Evolutionary conservation across 2,329 filamentous ascomycete genomes (phyloP), one percentile per base, ranked within the genome.

Genomic region (Trichophyton equinum): DNA sequence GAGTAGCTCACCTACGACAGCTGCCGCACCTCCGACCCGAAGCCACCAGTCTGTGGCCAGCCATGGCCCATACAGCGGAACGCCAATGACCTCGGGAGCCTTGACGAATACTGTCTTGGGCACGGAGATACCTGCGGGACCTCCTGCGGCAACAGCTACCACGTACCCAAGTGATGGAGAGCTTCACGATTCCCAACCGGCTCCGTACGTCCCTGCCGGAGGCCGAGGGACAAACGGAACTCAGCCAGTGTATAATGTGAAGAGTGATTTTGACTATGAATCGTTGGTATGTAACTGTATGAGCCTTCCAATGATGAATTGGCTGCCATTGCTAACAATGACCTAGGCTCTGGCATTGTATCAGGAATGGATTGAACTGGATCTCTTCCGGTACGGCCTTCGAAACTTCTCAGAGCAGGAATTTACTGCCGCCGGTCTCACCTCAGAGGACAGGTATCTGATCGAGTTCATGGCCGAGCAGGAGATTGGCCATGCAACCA

Each of bases 351-450:
- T 94, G 11, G 87, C 82, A 11, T 77, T 92, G 0, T 91, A 92
- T 70, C 86, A 91, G 67, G 89, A 94, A 73, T 94, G 84, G 81
- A 90, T 92, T 60, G 88, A 94, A 74, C 79, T 94, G 0, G 89
- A 94, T 69, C 79, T 90, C 13, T 94, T 94, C 80, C 85, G 88
- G 72, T 84, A 87, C 69, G 88, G 86, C 13, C 79, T 94, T 2
- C 83, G 82, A 0, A 82, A 78, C 0, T 94, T 89, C 73, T 83
- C 82, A 1, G 82, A 78, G 0, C 78, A 82, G 36, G 86, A 94
- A 15, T 94, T 91, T 65, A 76, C 82, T 5, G 82, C 78, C 1
- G 85, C 82, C 27, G 87, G 88, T 1, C 75, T 95, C 13, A 85
- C 77, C 5, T 78, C 83, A 9, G 83, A 88, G 68, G 87, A 91